Conservation (phyloP, 2,329 filamentous ascomycete species). For the Zymoseptoria crescenta region DNA sequence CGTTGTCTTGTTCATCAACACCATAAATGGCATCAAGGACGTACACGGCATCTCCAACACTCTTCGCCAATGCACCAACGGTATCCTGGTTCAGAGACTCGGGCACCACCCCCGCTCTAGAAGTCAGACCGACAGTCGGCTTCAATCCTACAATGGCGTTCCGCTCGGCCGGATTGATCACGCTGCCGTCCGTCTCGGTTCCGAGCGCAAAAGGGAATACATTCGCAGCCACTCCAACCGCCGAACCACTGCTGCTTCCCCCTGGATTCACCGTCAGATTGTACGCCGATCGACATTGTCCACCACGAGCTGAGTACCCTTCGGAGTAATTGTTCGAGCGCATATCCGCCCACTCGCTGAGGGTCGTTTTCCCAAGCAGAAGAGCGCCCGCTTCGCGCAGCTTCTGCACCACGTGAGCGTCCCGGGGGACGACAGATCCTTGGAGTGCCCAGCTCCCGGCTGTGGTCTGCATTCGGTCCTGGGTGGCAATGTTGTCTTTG, state of each 20-base stretch:
- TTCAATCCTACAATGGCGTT: slow-evolving; percentile 67
- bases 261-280: slow-evolving; percentile 62
- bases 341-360: slow-evolving; percentile 71
- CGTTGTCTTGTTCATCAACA: slow-evolving; percentile 55
- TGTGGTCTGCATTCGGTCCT: slow-evolving; percentile 66
- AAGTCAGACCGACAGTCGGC: slow-evolving; percentile 66
- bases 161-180: slow-evolving; percentile 64
- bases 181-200: slow-evolving; percentile 62
- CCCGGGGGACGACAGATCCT: slow-evolving; percentile 58
- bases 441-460: slow-evolving; percentile 61
- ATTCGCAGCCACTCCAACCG: slow-evolving; percentile 56
- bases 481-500: slow-evolving; percentile 65
- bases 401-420: slow-evolving; percentile 55
- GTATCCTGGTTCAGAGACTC: slow-evolving; percentile 61
- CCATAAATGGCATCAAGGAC: slow-evolving; percentile 63
- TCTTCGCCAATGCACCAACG: slow-evolving; percentile 59
- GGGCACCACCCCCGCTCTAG: slow-evolving; percentile 51
- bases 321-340: slow-evolving; percentile 59
- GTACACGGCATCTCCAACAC: slow-evolving; percentile 60
- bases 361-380: slow-evolving; percentile 60
- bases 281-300: slow-evolving; percentile 58
- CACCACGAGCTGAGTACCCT: slow-evolving; percentile 58
- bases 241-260: slow-evolving; percentile 61
- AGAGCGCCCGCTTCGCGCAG: slow-evolving; percentile 60
- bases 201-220: slow-evolving; percentile 57